phyloP scores from a whole-genome alignment of 306 rosid species.

The Casuarina cunninghamiana region DNA sequence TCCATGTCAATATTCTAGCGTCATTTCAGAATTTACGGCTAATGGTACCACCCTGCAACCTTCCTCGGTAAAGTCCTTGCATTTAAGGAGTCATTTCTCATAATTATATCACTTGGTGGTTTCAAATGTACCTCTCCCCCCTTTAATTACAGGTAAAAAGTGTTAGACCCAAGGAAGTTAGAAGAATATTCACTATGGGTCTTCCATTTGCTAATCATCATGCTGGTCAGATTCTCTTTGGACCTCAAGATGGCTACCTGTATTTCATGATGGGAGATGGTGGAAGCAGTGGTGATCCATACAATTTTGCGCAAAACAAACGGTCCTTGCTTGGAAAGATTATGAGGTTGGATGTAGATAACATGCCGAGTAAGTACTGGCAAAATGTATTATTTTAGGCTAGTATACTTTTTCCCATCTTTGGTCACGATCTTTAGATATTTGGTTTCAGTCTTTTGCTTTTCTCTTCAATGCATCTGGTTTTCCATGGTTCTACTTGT shows the following conservation, averaged over 20 bases:
- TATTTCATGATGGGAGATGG: conserved; percentile 48
- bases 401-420: not conserved
- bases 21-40: conserved; percentile 38
- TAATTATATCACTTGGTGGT: not conserved
- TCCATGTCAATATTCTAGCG: conserved; percentile 38
- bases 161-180: conserved; percentile 29
- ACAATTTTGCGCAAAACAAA: conserved; percentile 42
- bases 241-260: conserved; percentile 38
- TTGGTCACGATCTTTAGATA: not conserved
- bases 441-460: not conserved
- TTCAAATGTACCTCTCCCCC: not conserved
- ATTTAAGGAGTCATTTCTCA: not conserved
- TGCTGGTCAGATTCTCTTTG: conserved; percentile 42
- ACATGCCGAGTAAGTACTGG: conserved; percentile 28
- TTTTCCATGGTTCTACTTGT: not conserved
- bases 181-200: conserved; percentile 46
- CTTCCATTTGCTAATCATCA: conserved; percentile 43
- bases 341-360: conserved; percentile 39
- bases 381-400: not conserved
- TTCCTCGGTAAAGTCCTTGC: conserved; percentile 7
- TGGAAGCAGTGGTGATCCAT: conserved; percentile 36
- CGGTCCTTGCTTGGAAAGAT: conserved; percentile 46
- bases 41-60: conserved; percentile 21
- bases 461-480: not conserved
- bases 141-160: conserved; percentile 22